Base-by-base conservation (phyloP, 768 basidiomycete genomes). In the button mushroom (Agaricus bisporus) region DNA sequence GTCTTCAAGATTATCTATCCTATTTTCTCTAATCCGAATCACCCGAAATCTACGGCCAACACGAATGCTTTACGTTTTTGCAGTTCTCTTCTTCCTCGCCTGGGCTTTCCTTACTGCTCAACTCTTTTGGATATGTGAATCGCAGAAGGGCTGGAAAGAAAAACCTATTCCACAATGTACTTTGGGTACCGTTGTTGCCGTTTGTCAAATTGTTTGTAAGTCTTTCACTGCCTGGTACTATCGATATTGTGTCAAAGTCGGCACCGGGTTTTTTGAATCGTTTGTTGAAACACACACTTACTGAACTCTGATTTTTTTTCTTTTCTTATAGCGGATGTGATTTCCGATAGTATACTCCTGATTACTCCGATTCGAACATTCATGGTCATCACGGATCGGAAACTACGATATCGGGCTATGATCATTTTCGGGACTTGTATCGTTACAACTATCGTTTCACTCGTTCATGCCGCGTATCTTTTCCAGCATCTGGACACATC, bases 351-450 rank as follows among this genome's bases (percentile, higher is more conserved):
- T 12, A 63, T 77, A 25, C 71, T 83, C 42, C 68, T 81, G 28
- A 36, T 65, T 6, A 65, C 75, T 2, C 79, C 81, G 0, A 53
- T 79, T 3, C 66, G 70, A 22, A 61, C 81, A 2, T 70, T 83
- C 29, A 64, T 67, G 55, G 63, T 68, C 22, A 66, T 81, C 26
- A 66, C 63, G 18, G 71, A 75, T 47, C 65, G 59, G 14, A 58
- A 57, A 26, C 60, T 80, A 1, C 73, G 75, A 6, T 63, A 68
- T 1, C 70, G 72, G 14, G 65, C 77, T 32, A 68, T 76, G 56
- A 60, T 80, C 51, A 78, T 81, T 45, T 81, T 83, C 61, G 80
- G 81, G 8, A 72, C 81, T 10, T 78, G 78, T 49, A 38, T 80
- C 53, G 63, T 75, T 43, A 80, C 78, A 6, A 79, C 73, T 5